Evolutionary conservation across 257 asterid species (phyloP).

Genomic region (Paraleonurus japonicus): DNA sequence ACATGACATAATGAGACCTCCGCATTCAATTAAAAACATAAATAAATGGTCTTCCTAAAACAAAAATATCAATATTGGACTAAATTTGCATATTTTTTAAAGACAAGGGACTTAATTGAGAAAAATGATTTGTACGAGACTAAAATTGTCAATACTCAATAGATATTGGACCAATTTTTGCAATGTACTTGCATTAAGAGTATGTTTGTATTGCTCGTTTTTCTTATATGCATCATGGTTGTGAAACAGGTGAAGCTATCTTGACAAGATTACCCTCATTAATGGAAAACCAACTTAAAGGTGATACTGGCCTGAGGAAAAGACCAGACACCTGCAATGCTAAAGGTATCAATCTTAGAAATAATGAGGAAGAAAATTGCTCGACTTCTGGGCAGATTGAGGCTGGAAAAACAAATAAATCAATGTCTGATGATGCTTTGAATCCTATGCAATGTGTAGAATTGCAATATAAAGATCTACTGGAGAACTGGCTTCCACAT

Average conservation of each 20-base stretch:
- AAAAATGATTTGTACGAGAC: no score
- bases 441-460: slow-evolving; percentile 29
- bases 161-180: no score
- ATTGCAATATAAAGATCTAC: slow-evolving; percentile 32
- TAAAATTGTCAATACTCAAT: no score
- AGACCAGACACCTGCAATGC: background rate
- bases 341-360: background rate
- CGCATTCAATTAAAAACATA: no score
- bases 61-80: no score
- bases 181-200: background rate
- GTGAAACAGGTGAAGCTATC: slow-evolving; percentile 42
- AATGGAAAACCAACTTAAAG: slow-evolving; percentile 15
- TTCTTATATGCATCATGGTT: background rate
- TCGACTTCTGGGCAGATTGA: background rate
- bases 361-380: slow-evolving; percentile 7
- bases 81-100: no score
- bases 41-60: no score
- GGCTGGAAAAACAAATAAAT: slow-evolving; percentile 2
- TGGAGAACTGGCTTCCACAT: slow-evolving; percentile 44
- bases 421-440: background rate
- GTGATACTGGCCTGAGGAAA: slow-evolving; percentile 4
- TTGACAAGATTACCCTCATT: slow-evolving; percentile 42
- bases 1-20: no score
- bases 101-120: no score
- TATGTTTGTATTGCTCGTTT: background rate